A percentile compares a stretch with the other conserved stretches of the same genome.
phyloP scores from a whole-genome alignment of 176 grass and related monocot species.

The Typha latifolia region DNA sequence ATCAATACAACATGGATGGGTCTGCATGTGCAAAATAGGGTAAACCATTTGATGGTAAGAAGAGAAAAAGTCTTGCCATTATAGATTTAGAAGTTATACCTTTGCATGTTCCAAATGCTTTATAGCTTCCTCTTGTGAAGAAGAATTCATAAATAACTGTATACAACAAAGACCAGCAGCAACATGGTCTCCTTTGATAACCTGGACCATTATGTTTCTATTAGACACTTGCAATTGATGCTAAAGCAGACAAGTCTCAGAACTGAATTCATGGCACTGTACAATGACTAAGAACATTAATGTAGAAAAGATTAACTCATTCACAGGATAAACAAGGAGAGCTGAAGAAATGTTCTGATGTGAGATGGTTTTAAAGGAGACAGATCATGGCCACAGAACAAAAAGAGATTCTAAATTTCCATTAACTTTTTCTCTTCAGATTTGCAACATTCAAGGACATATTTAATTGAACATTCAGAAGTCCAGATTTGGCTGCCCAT shows the following conservation, averaged over 20 bases:
- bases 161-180: conserved; percentile 93
- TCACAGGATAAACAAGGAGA: background rate
- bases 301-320: background rate
- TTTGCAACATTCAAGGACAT: background rate
- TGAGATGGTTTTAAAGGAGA: background rate
- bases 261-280: background rate
- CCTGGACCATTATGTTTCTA: conserved; percentile 36
- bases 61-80: background rate
- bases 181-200: conserved; percentile 87
- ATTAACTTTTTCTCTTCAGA: background rate
- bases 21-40: no score
- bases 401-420: background rate
- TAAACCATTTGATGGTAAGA: background rate
- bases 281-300: background rate
- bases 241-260: conserved; percentile 9
- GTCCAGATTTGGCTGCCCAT: no score
- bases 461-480: no score
- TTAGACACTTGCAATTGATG: conserved; percentile 12
- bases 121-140: conserved; percentile 87
- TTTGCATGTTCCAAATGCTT: conserved; percentile 85
- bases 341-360: background rate
- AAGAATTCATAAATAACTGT: conserved; percentile 84
- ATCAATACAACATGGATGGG: no score
- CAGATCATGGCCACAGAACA: background rate
- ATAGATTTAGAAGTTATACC: conserved; percentile 25